phyloP scores from a whole-genome alignment of 1,284 basidiomycete species.

The Pterulicium gracile region DNA sequence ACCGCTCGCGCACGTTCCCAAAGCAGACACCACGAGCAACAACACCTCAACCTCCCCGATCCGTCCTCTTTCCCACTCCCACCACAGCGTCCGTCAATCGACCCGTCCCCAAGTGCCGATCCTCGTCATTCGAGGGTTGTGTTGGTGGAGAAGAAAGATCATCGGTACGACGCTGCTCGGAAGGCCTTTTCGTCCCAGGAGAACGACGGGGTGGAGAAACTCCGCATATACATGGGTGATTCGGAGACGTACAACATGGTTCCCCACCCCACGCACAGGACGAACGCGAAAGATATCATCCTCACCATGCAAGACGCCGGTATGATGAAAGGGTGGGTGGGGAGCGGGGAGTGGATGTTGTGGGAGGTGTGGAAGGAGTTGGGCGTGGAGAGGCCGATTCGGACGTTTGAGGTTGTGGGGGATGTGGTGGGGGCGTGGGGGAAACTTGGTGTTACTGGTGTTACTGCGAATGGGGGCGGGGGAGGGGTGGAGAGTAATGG shows the following conservation, averaged over 20 bases:
- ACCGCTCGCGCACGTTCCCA: background rate
- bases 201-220: background rate
- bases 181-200: too few relatives aligned
- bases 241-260: constrained; percentile 65
- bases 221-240: constrained; percentile 56
- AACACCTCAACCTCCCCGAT: too few relatives aligned
- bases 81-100: background rate
- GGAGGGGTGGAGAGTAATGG: too few relatives aligned
- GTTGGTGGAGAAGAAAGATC: too few relatives aligned
- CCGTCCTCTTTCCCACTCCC: background rate
- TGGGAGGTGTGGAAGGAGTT: constrained; percentile 76
- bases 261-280: constrained; percentile 47
- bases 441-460: too few relatives aligned
- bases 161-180: too few relatives aligned
- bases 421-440: constrained; percentile 68
- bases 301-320: constrained; percentile 52
- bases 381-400: constrained; percentile 82
- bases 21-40: too few relatives aligned
- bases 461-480: too few relatives aligned
- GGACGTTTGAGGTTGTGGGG: constrained; percentile 69
- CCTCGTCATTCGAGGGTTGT: background rate
- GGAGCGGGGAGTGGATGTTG: constrained; percentile 62
- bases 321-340: constrained; percentile 42
- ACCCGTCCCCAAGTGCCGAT: background rate
- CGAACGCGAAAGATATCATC: constrained; percentile 57